phyloP scores from a whole-genome alignment of 2,329 filamentous ascomycete species.

The Penicillium frequentans region DNA sequence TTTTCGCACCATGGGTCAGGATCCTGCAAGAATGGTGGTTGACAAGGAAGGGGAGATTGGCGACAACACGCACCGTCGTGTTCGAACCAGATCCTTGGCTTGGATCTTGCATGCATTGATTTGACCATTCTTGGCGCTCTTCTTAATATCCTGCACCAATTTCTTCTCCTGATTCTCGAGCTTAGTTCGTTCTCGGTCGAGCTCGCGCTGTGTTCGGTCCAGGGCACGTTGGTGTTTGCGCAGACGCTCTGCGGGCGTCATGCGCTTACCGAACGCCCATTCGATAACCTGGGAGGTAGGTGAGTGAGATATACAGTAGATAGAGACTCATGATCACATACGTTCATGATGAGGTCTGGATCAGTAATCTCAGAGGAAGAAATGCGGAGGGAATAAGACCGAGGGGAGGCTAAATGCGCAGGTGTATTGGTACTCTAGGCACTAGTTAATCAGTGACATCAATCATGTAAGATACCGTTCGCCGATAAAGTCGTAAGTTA shows the following conservation, averaged over 20 bases:
- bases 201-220: slow-evolving; percentile 94
- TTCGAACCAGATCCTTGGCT: slow-evolving; percentile 93
- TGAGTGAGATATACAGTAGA: slow-evolving; percentile 2
- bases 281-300: slow-evolving; percentile 73
- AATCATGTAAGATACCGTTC: slow-evolving; percentile 16
- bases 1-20: background rate
- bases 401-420: background rate
- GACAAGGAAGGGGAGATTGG: background rate
- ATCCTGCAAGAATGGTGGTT: background rate
- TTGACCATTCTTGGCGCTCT: slow-evolving; percentile 95
- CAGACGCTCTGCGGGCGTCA: slow-evolving; percentile 76
- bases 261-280: slow-evolving; percentile 99
- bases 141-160: slow-evolving; percentile 92
- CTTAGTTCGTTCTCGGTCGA: slow-evolving; percentile 92
- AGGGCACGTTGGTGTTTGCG: slow-evolving; percentile 85
- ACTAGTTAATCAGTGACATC: slow-evolving; percentile 27
- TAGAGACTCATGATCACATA: slow-evolving; percentile 21
- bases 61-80: slow-evolving; percentile 61
- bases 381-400: background rate
- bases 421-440: background rate
- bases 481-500: background rate
- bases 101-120: slow-evolving; percentile 99
- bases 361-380: background rate
- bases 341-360: slow-evolving; percentile 38
- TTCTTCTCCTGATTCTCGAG: slow-evolving; percentile 99